These are phyloP conservation scores for Cystofilobasidium ferigula DNA, from an alignment of 768 basidiomycete genomes.

Conservation along the genomic window DNA sequence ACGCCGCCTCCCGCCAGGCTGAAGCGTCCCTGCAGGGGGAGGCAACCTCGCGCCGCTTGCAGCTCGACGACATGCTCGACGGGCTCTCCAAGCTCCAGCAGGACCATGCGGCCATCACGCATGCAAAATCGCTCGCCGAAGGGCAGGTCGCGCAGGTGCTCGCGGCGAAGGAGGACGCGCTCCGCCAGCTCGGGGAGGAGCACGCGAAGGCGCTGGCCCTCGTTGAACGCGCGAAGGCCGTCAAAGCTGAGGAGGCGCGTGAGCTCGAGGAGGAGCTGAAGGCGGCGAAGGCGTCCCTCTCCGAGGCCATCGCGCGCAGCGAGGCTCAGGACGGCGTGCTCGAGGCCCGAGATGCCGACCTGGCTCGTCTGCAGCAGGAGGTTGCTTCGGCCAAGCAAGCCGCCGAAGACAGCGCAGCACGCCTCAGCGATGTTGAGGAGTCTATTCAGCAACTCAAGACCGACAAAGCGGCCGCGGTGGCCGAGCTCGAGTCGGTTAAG, in stretches of 20 bases:
- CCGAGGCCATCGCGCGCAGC: background rate
- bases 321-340: background rate
- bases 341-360: background rate
- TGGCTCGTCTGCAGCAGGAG: background rate
- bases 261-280: background rate
- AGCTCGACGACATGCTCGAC: background rate
- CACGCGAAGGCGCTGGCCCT: background rate
- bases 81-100: constrained; percentile 3
- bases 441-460: background rate
- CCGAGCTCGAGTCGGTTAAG: background rate
- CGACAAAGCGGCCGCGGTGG: background rate
- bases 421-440: background rate
- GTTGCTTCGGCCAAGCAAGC: background rate
- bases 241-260: background rate
- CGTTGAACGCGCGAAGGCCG: background rate
- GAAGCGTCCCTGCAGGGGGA: background rate
- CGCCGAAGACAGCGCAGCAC: background rate
- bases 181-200: background rate
- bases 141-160: background rate
- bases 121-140: background rate
- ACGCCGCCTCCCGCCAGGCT: background rate
- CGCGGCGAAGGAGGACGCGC: background rate
- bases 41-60: background rate
- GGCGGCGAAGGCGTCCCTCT: background rate
- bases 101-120: background rate